Conservation (phyloP, 2,329 filamentous ascomycete genomes). For the Hansfordia pulvinata region DNA sequence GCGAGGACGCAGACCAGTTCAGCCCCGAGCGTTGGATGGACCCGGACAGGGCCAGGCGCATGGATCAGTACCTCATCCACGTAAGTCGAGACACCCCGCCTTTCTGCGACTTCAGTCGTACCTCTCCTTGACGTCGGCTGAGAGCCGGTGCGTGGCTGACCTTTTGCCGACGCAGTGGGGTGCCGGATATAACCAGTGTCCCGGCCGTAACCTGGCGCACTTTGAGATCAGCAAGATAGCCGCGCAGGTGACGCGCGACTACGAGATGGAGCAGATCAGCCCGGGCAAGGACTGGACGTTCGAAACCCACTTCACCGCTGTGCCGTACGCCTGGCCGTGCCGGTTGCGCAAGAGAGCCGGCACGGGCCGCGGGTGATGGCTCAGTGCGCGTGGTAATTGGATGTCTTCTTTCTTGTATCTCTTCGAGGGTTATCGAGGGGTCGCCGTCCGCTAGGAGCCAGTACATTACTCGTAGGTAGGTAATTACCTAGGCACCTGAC, state of each 20-base stretch:
- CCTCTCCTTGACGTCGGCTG: too few species aligned
- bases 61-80: constrained; percentile 8
- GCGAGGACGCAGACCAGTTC: constrained; percentile 9
- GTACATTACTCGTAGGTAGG: too few species aligned
- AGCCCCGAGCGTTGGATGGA: constrained; percentile 11
- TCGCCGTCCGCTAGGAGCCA: too few species aligned
- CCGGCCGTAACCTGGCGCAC: constrained; percentile 8
- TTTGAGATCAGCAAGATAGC: constrained; percentile 9
- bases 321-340: constrained; percentile 12
- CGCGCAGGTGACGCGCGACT: constrained; percentile 8
- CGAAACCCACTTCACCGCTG: constrained; percentile 11
- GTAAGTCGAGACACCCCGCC: constrained; percentile 4
- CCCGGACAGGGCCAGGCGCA: constrained; percentile 2
- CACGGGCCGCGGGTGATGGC: too few species aligned
- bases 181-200: constrained; percentile 7
- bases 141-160: too few species aligned
- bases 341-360: too few species aligned
- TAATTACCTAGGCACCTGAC: too few species aligned
- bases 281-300: constrained; percentile 11
- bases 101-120: constrained; percentile 1
- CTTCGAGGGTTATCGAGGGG: too few species aligned
- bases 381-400: too few species aligned
- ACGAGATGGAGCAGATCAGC: constrained; percentile 10
- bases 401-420: too few species aligned
- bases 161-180: constrained; percentile 7